Percentiles rank a stretch among this genome's conserved stretches.
Evolutionary conservation across 768 basidiomycete genomes (phyloP).

Genomic region (Mycena olivaceomarginata): DNA sequence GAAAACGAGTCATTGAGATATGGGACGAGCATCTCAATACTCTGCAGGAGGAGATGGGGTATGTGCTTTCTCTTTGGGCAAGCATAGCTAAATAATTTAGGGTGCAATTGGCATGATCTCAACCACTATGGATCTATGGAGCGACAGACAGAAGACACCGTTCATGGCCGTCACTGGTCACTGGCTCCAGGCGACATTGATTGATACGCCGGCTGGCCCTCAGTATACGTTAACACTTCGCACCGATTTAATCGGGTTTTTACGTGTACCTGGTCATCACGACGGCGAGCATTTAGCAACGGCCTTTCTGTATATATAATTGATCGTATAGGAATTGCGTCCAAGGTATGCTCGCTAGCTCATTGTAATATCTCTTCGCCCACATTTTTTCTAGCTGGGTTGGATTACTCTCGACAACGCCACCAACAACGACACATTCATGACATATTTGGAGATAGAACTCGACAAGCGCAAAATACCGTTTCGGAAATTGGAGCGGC

Average conservation of each 20-base stretch:
- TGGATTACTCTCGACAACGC: constrained; percentile 38
- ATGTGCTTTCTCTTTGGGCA: background rate
- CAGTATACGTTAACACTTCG: constrained; percentile 37
- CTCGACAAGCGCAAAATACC: background rate
- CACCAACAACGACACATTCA: constrained; percentile 34
- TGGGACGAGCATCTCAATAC: constrained; percentile 49
- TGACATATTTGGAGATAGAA: constrained; percentile 12
- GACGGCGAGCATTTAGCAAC: constrained; percentile 59
- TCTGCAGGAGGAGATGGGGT: constrained; percentile 49
- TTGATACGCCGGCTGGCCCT: too few species aligned
- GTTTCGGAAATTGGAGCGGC: too few species aligned
- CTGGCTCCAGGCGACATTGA: too few species aligned
- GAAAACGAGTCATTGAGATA: constrained; percentile 46
- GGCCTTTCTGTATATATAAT: constrained; percentile 51
- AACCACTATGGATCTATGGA: too few species aligned
- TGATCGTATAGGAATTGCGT: too few species aligned
- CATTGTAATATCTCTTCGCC: background rate
- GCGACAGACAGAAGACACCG: too few species aligned
- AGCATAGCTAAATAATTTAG: too few species aligned
- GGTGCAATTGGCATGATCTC: too few species aligned
- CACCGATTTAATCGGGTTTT: constrained; percentile 60
- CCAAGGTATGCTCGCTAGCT: constrained; percentile 41
- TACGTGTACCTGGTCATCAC: constrained; percentile 59
- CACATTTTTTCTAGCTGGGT: constrained; percentile 19
- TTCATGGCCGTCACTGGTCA: too few species aligned